These are phyloP conservation scores for Bocquillonia castaneifolia DNA, from an alignment of 441 rosid species.

Conservation along the genomic window DNA sequence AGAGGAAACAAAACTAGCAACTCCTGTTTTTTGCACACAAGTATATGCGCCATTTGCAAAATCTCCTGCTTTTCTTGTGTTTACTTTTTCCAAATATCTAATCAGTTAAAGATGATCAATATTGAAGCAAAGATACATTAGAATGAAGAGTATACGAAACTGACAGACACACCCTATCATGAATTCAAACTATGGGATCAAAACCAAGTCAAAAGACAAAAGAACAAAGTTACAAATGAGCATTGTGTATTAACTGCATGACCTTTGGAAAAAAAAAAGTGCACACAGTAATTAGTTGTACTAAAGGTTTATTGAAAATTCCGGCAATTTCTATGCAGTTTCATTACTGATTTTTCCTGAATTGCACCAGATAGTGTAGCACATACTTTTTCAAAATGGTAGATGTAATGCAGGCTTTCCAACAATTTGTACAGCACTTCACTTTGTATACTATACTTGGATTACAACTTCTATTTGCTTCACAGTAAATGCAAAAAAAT, in stretches of 20 bases:
- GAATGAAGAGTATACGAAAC: background rate
- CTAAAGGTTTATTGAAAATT: background rate
- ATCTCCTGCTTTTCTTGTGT: too few relatives aligned
- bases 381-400: background rate
- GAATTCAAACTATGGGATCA: background rate
- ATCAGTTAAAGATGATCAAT: too few relatives aligned
- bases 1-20: background rate
- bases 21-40: background rate
- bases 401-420: background rate
- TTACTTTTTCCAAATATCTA: background rate
- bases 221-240: background rate
- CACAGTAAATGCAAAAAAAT: background rate
- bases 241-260: background rate
- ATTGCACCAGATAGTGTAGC: background rate
- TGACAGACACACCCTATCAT: background rate
- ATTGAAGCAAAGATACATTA: background rate
- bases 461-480: background rate
- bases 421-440: background rate
- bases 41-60: too few relatives aligned
- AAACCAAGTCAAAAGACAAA: background rate
- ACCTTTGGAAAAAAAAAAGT: background rate
- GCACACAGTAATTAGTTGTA: background rate
- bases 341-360: background rate
- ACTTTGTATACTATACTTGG: background rate
- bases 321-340: background rate